Percentiles rank a stretch among this genome's conserved stretches.
phyloP scores from a whole-genome alignment of 2,329 filamentous ascomycete species.

The Penicillium verrucosum region DNA sequence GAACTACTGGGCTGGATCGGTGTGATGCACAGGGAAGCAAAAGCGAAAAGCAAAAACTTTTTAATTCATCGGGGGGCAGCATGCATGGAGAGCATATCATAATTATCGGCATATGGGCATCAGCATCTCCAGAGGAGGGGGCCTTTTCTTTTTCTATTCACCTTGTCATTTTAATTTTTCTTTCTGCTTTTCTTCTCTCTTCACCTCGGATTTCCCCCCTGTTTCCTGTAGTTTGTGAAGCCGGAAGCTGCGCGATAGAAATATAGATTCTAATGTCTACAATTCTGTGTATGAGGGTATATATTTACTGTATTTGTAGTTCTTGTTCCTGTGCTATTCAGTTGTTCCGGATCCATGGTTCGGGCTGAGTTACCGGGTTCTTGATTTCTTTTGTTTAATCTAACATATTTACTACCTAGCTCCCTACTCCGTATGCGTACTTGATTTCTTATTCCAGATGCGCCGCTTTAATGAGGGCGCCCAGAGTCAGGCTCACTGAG shows the following conservation, averaged over 20 bases:
- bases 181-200: slow-evolving; percentile 9
- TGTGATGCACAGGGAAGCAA: slow-evolving; percentile 23
- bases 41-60: slow-evolving; percentile 16
- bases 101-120: slow-evolving; percentile 27
- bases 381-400: neutral
- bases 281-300: neutral
- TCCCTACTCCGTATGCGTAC: too few relatives aligned
- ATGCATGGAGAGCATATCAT: slow-evolving; percentile 19
- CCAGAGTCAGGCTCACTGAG: too few relatives aligned
- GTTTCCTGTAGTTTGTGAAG: slow-evolving; percentile 15
- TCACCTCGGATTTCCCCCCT: slow-evolving; percentile 18
- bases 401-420: too few relatives aligned
- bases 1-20: slow-evolving; percentile 6
- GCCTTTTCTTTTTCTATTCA: slow-evolving; percentile 12
- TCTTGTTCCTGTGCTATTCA: neutral
- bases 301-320: neutral
- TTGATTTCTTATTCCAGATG: too few relatives aligned
- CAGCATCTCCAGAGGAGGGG: slow-evolving; percentile 17
- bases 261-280: slow-evolving; percentile 24
- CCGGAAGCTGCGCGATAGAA: slow-evolving; percentile 16
- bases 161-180: slow-evolving; percentile 11
- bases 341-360: slow-evolving; percentile 1
- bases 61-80: slow-evolving; percentile 16
- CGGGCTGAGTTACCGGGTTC: neutral
- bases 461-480: too few relatives aligned